These are phyloP conservation scores for Kwoniella shivajii DNA, from an alignment of 1,284 basidiomycete species.

Conservation along the genomic window DNA sequence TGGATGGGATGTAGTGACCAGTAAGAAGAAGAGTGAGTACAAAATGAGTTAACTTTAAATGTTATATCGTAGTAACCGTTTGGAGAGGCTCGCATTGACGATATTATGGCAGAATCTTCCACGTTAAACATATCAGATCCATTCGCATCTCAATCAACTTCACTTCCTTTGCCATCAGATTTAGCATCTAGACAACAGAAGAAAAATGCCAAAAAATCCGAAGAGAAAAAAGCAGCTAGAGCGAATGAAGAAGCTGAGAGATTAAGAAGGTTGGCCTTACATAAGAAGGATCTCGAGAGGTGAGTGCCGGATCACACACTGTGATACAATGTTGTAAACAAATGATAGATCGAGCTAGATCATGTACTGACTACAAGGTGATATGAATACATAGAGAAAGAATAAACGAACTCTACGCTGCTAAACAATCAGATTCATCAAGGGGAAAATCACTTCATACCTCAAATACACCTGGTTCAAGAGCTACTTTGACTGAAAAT, in stretches of 20 bases:
- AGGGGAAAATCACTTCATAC: constrained; percentile 4
- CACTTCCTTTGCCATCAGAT: constrained; percentile 21
- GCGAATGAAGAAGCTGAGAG: constrained; percentile 47
- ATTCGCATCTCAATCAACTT: constrained; percentile 12
- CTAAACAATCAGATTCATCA: constrained; percentile 25
- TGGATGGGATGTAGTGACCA: constrained; percentile 47
- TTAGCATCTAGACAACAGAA: constrained; percentile 40
- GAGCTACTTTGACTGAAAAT: constrained; percentile 35
- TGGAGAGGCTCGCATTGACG: too few species aligned
- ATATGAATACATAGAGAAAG: constrained; percentile 30
- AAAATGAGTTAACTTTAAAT: background rate
- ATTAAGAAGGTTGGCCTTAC: constrained; percentile 37
- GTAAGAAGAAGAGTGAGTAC: constrained; percentile 46
- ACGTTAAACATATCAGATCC: constrained; percentile 27
- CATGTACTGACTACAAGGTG: background rate
- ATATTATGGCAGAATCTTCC: constrained; percentile 31
- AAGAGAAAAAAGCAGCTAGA: constrained; percentile 45
- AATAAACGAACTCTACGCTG: constrained; percentile 46
- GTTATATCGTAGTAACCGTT: background rate
- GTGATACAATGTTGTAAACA: background rate
- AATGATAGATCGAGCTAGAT: background rate
- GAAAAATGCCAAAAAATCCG: constrained; percentile 51
- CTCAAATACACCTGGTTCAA: constrained; percentile 13
- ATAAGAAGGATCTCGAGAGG: constrained; percentile 47
- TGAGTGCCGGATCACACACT: constrained; percentile 17